Evolutionary conservation across 2,329 filamentous ascomycete species (phyloP).

Genomic region (Aureobasidium uvarum): DNA sequence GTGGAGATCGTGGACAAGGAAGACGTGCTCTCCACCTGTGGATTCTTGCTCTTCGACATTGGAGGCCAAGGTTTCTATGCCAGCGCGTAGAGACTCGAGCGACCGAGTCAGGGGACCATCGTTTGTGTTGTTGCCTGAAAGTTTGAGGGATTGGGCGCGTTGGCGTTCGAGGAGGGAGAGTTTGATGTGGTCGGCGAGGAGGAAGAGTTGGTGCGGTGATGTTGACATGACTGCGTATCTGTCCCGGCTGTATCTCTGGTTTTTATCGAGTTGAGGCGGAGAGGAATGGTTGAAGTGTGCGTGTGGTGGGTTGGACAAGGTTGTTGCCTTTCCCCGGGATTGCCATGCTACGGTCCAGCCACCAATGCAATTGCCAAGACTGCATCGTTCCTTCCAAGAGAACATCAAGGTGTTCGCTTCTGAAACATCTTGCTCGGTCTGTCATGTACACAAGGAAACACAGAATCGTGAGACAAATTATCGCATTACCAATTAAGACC

Average conservation of each 20-base stretch:
- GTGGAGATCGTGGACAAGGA: conserved; percentile 29
- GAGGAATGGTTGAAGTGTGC: neutral
- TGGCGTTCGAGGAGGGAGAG: conserved; percentile 89
- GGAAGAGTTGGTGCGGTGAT: conserved; percentile 72
- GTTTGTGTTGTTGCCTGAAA: conserved; percentile 70
- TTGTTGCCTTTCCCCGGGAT: neutral
- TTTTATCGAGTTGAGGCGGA: neutral
- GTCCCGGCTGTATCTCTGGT: neutral
- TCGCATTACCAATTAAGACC: conserved; percentile 16
- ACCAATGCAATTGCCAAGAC: conserved; percentile 8
- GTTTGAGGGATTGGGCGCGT: conserved; percentile 75
- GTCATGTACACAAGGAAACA: neutral
- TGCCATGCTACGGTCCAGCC: neutral
- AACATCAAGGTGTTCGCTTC: conserved; percentile 11
- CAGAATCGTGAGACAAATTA: neutral
- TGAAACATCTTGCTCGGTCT: neutral
- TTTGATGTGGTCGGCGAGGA: conserved; percentile 96
- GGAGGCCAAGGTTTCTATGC: conserved; percentile 67
- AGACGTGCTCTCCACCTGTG: conserved; percentile 46
- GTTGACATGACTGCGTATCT: conserved; percentile 35
- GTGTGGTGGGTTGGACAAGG: neutral
- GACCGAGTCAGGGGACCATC: conserved; percentile 88
- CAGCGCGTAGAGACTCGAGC: conserved; percentile 79
- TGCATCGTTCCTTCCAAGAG: neutral
- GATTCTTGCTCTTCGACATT: conserved; percentile 56